These are phyloP conservation scores for Rhizopogon salebrosus DNA, from an alignment of 768 basidiomycete species.

Conservation along the genomic window DNA sequence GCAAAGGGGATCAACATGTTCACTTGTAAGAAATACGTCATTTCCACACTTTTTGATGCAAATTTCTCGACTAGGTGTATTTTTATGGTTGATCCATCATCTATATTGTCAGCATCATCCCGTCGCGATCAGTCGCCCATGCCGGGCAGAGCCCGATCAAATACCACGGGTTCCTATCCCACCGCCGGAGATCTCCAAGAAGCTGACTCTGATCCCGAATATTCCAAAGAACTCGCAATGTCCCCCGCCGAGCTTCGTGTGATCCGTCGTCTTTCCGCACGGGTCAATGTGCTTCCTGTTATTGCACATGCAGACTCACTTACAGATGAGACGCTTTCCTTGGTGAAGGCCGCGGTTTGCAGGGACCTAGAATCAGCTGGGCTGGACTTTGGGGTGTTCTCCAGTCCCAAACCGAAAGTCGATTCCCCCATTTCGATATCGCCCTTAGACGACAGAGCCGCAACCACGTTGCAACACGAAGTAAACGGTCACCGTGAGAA, in stretches of 20 bases:
- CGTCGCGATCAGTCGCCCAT: slow-evolving; percentile 44
- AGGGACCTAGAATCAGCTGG: slow-evolving; percentile 59
- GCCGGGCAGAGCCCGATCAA: slow-evolving; percentile 57
- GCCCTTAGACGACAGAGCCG: slow-evolving; percentile 2
- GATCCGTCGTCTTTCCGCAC: slow-evolving; percentile 66
- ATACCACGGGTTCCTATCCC: slow-evolving; percentile 54
- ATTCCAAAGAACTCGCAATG: slow-evolving; percentile 53
- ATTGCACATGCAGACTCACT: slow-evolving; percentile 78
- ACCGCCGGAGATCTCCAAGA: slow-evolving; percentile 49
- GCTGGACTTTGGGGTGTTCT: slow-evolving; percentile 77
- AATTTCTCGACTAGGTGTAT: slow-evolving; percentile 51
- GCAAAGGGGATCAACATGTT: slow-evolving; percentile 85
- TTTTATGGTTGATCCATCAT: slow-evolving; percentile 78
- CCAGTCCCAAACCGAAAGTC: slow-evolving; percentile 30
- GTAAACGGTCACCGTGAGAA: slow-evolving; percentile 24
- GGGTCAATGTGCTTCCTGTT: slow-evolving; percentile 78
- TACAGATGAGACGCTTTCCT: slow-evolving; percentile 68
- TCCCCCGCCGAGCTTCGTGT: slow-evolving; percentile 76
- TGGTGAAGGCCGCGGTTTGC: slow-evolving; percentile 70
- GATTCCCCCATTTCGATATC: neutral
- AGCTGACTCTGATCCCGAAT: slow-evolving; percentile 45
- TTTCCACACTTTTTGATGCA: slow-evolving; percentile 9
- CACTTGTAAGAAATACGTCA: slow-evolving; percentile 57
- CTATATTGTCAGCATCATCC: slow-evolving; percentile 52
- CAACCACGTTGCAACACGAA: slow-evolving; percentile 13